Conservation (phyloP, 495 filamentous ascomycete species). For the Alectoria sarmentosa region DNA sequence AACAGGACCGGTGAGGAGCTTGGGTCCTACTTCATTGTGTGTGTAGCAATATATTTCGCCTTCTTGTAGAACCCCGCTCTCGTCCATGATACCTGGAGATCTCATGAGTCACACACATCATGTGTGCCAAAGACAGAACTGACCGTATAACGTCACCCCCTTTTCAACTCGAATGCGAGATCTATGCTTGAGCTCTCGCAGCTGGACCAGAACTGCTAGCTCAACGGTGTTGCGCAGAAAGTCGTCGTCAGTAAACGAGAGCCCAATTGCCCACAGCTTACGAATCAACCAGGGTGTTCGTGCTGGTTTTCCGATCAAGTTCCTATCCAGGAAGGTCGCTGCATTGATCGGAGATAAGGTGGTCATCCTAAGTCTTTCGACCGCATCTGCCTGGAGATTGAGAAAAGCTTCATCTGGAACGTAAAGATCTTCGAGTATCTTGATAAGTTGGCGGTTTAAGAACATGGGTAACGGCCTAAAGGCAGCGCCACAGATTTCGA, state of each 20-base stretch:
- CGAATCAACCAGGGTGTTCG: slow-evolving; percentile 53
- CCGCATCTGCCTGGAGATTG: slow-evolving; percentile 48
- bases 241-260: slow-evolving; percentile 55
- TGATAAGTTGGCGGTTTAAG: slow-evolving; percentile 72
- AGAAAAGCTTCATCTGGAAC: slow-evolving; percentile 52
- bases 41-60: slow-evolving; percentile 57
- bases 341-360: slow-evolving; percentile 50
- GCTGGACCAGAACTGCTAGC: slow-evolving; percentile 52
- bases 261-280: slow-evolving; percentile 40
- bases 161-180: slow-evolving; percentile 61
- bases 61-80: slow-evolving; percentile 61
- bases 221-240: slow-evolving; percentile 63
- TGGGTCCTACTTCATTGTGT: slow-evolving; percentile 30
- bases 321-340: slow-evolving; percentile 51
- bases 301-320: slow-evolving; percentile 47
- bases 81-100: slow-evolving; percentile 57
- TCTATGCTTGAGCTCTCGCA: slow-evolving; percentile 68
- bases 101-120: neutral
- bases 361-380: slow-evolving; percentile 50
- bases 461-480: slow-evolving; percentile 58
- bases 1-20: slow-evolving; percentile 29
- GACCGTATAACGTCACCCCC: slow-evolving; percentile 66
- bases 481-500: slow-evolving; percentile 70
- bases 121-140: neutral
- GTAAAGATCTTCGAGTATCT: slow-evolving; percentile 70